A percentile compares a stretch with the other conserved stretches of the same genome.
Evolutionary conservation across 306 rosid genomes (phyloP).

Genomic region (Alnus rubra): DNA sequence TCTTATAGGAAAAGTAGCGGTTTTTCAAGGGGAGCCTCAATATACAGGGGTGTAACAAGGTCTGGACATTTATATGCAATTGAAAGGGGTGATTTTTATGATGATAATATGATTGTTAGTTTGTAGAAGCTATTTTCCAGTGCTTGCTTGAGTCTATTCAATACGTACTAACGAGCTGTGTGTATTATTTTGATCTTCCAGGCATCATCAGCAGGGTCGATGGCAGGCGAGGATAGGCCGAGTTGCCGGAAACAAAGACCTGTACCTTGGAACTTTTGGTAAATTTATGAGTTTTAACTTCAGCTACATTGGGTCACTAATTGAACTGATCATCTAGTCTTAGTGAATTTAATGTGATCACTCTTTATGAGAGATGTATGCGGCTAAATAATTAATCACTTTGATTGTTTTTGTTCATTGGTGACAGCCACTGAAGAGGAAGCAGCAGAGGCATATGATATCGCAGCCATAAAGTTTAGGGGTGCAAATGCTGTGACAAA

Average conservation of each 20-base stretch:
- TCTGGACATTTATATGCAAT: constrained; percentile 15
- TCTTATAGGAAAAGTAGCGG: constrained; percentile 92
- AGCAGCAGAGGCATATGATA: constrained; percentile 96
- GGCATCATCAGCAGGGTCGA: constrained; percentile 99
- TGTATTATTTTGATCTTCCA: constrained; percentile 27
- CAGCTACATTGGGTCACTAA: neutral
- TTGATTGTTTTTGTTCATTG: neutral
- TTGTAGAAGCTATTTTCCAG: neutral
- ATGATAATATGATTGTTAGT: neutral
- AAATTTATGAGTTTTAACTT: constrained; percentile 7
- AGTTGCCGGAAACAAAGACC: constrained; percentile 95
- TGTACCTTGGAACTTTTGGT: constrained; percentile 95
- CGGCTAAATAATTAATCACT: too few species aligned
- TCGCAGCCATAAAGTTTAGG: constrained; percentile 92
- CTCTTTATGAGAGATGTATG: neutral
- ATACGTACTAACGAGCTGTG: neutral
- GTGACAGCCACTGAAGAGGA: constrained; percentile 91
- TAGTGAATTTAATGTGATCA: neutral
- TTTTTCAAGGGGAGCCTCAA: constrained; percentile 94
- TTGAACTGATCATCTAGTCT: neutral
- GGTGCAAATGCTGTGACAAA: constrained; percentile 93
- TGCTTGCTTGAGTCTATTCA: neutral
- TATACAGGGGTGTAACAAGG: constrained; percentile 96
- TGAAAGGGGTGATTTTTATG: neutral
- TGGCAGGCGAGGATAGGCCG: constrained; percentile 99